phyloP scores from a whole-genome alignment of 2,329 filamentous ascomycete species.

The Aspergillus pseudonomiae region DNA sequence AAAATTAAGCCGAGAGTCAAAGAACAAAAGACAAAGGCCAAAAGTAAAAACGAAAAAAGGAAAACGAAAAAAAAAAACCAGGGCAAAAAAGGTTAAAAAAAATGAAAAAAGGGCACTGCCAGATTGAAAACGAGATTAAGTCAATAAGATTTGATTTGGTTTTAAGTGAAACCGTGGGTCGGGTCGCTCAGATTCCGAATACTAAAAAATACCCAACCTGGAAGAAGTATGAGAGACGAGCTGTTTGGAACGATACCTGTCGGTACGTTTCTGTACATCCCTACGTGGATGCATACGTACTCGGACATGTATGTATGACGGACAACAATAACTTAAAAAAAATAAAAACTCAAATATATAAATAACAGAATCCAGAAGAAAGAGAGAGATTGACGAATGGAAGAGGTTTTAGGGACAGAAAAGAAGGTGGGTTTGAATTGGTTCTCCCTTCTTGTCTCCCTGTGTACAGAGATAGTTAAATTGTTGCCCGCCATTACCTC shows the following conservation, averaged over 20 bases:
- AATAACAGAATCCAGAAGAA: not conserved
- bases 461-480: not conserved
- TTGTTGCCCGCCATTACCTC: not conserved
- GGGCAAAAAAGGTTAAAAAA: not conserved
- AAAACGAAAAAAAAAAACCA: not conserved
- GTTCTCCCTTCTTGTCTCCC: not conserved
- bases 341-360: not conserved
- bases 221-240: not conserved
- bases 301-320: not conserved
- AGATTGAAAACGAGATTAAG: not conserved
- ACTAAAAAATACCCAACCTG: not conserved
- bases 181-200: constrained; percentile 11
- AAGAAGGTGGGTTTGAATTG: not conserved
- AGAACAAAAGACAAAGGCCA: not conserved
- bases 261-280: constrained; percentile 6
- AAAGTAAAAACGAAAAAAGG: not conserved
- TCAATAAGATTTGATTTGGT: constrained; percentile 4
- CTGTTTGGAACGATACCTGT: not conserved
- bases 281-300: constrained; percentile 3
- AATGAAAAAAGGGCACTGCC: not conserved
- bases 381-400: not conserved
- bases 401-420: not conserved
- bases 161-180: constrained; percentile 5
- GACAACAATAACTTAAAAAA: not conserved
- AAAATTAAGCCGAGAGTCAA: not conserved